phyloP scores from a whole-genome alignment of 306 rosid genomes.

The Carpinus viminea region DNA sequence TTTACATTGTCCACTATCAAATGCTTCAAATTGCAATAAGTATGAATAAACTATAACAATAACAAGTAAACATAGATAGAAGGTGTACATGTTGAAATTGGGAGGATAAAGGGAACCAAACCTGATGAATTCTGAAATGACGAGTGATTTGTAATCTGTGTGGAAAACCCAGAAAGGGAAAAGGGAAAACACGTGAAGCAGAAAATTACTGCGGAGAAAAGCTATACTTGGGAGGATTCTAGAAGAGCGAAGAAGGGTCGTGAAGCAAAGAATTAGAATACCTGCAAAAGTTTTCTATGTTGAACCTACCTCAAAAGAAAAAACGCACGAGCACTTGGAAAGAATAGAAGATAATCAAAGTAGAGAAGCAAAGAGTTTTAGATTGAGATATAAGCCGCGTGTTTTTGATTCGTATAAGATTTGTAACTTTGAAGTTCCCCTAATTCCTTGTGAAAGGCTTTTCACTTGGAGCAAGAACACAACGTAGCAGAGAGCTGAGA shows the following conservation, averaged over 20 bases:
- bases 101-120: conserved; percentile 22
- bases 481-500: too few species aligned
- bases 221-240: conserved; percentile 21
- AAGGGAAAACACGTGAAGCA: conserved; percentile 5
- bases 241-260: conserved; percentile 19
- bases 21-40: conserved; percentile 5
- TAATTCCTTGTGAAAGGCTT: too few species aligned
- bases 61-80: not conserved
- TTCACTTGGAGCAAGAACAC: too few species aligned
- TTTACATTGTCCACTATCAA: not conserved
- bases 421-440: not conserved
- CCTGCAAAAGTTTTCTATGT: conserved; percentile 9
- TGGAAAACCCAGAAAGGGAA: conserved; percentile 4
- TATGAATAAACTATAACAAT: not conserved
- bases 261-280: conserved; percentile 49
- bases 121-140: conserved; percentile 28
- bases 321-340: not conserved
- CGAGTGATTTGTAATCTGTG: conserved; percentile 3
- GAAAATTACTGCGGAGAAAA: conserved; percentile 14
- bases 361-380: not conserved
- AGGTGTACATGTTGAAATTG: not conserved
- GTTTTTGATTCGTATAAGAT: not conserved
- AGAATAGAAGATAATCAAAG: not conserved
- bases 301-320: not conserved
- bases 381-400: not conserved